A percentile compares a stretch with the other conserved stretches of the same genome.
phyloP scores from a whole-genome alignment of 2,329 filamentous ascomycete genomes.

The Ophiostoma novo-ulmi region DNA sequence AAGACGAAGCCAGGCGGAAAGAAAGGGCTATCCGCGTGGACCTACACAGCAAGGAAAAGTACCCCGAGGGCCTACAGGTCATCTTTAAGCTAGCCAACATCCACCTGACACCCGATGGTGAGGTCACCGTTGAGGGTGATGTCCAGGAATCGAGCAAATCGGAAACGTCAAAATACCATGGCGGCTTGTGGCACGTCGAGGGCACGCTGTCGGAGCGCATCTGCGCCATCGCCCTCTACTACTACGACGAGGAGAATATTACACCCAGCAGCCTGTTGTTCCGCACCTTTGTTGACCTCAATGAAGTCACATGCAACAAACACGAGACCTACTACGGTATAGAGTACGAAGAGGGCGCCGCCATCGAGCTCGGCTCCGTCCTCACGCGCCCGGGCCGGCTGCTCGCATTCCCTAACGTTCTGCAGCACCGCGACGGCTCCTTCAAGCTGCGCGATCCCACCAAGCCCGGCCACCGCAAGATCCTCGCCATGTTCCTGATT shows the following conservation, averaged over 20 bases:
- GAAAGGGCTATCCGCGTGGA: constrained; percentile 6
- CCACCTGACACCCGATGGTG: constrained; percentile 48
- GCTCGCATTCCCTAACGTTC: constrained; percentile 40
- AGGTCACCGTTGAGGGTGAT: constrained; percentile 6
- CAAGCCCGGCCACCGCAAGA: constrained; percentile 50
- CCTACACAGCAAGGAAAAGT: constrained; percentile 13
- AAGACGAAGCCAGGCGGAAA: neutral
- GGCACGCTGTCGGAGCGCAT: constrained; percentile 51
- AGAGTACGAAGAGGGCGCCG: constrained; percentile 27
- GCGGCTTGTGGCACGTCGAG: constrained; percentile 35
- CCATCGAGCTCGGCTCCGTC: constrained; percentile 42
- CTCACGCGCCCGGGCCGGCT: constrained; percentile 40
- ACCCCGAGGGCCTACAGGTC: constrained; percentile 46
- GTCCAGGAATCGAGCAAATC: neutral
- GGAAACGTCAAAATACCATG: constrained; percentile 39
- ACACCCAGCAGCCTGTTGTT: constrained; percentile 42
- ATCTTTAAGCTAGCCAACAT: constrained; percentile 60
- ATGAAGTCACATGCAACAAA: constrained; percentile 23
- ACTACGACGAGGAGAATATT: constrained; percentile 50
- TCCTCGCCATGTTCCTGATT: constrained; percentile 55
- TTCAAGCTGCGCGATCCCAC: constrained; percentile 47
- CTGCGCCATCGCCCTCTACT: constrained; percentile 51
- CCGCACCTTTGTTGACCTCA: constrained; percentile 30
- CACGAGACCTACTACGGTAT: constrained; percentile 28
- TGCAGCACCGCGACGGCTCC: constrained; percentile 47